These are phyloP conservation scores for Aspergillus incahuasiensis DNA, from an alignment of 495 filamentous ascomycete species.

Conservation along the genomic window DNA sequence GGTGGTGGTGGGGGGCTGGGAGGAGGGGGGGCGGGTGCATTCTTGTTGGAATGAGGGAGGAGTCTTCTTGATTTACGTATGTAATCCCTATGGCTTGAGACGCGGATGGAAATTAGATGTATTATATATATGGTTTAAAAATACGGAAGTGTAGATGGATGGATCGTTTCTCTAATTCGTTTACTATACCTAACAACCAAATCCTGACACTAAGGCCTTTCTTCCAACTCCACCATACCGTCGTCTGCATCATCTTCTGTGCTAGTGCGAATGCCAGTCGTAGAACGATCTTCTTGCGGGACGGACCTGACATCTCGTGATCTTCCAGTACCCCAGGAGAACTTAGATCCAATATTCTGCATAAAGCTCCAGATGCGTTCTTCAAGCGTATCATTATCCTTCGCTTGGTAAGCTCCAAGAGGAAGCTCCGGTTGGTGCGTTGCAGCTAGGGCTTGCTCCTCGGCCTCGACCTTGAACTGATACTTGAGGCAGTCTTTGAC, in stretches of 20 bases:
- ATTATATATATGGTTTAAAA: too few species aligned
- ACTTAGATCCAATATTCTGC: conserved; percentile 51
- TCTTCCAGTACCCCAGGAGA: conserved; percentile 40
- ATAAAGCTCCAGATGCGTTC: conserved; percentile 68
- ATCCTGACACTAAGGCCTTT: conserved; percentile 27
- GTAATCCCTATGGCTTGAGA: too few species aligned
- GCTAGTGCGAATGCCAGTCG: neutral
- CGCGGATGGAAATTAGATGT: too few species aligned
- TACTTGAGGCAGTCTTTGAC: conserved; percentile 98
- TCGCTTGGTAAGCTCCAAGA: conserved; percentile 30
- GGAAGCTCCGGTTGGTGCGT: conserved; percentile 42
- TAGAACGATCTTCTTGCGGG: neutral
- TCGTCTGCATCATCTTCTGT: conserved; percentile 61
- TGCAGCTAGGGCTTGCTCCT: conserved; percentile 61
- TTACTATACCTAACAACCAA: neutral
- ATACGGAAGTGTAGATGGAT: neutral
- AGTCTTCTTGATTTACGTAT: neutral
- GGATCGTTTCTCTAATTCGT: conserved; percentile 6
- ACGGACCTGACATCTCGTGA: neutral
- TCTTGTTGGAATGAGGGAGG: conserved; percentile 75
- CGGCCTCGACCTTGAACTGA: conserved; percentile 92
- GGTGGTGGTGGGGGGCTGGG: conserved; percentile 85
- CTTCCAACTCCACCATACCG: conserved; percentile 59
- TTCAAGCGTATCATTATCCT: conserved; percentile 40
- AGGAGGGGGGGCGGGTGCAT: conserved; percentile 87